Evolutionary conservation across 2,329 filamentous ascomycete genomes (phyloP), one percentile per base, ranked within the genome.

Genomic region (Epichloe aotearoae): DNA sequence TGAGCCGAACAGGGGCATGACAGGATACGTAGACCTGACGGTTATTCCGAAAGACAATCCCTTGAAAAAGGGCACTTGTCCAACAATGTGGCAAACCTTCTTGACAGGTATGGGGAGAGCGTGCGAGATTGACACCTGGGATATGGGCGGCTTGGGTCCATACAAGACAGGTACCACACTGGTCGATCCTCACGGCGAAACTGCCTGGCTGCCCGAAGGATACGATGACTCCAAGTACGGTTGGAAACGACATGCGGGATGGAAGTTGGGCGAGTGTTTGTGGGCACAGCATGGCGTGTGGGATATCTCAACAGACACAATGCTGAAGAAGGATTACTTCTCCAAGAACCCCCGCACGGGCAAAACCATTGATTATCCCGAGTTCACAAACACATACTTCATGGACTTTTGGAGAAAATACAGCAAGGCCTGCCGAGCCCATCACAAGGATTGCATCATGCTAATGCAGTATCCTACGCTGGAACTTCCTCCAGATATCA

Each of bases 271-370:
- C n/a, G 82, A 94, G 66, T 97, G 93, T 61, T 66, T 98, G 40
- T 98, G 93, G 93, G 91, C 93, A 3, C 91, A 96, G 62, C 90
- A 98, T 65, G 91, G 90, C 1, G 81, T 98, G 5, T 98, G 93
- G 93, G 88, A 98, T 62, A 83, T 86, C 5, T 70, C 73, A 4
- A 85, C 78, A 2, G 89, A 96, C 63, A 80, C 77, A 0, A 70
- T 98, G 5, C 66, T 95, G 52, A 80, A 79, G 57, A 94, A 90
- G 59, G 82, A 95, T 64, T 96, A 97, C 66, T 98, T 98, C 61
- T 76, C 81, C 8, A 86, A 83, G 59, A 81, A 86, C 54, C 90
- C 90, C 0, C 73, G 71, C 15, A 89, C 83, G 1, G 88, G 86
- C 2, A 78, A 86, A 53, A 72, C 70, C 5, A 75, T 97, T 50